A percentile compares a stretch with the other conserved stretches of the same genome.
phyloP scores from a whole-genome alignment of 2,329 filamentous ascomycete species.

The Taxawa tesnikishii region DNA sequence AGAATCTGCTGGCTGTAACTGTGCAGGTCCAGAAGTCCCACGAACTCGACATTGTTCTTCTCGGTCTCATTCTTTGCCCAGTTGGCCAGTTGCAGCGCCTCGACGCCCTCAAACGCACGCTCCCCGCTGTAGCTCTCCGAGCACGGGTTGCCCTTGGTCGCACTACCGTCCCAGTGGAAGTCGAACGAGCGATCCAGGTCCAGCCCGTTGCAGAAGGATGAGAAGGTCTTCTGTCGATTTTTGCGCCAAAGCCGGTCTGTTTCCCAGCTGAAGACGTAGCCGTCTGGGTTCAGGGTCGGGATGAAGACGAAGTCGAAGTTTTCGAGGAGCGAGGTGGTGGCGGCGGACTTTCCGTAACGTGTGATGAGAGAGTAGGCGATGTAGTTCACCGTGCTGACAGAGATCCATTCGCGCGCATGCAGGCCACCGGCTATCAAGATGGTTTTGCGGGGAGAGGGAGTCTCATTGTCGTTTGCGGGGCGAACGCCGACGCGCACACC shows the following conservation, averaged over 20 bases:
- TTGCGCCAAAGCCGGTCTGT: constrained; percentile 91
- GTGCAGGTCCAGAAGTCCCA: constrained; percentile 83
- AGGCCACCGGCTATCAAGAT: constrained; percentile 72
- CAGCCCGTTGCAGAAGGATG: constrained; percentile 74
- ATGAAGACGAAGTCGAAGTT: constrained; percentile 81
- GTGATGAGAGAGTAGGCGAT: constrained; percentile 81
- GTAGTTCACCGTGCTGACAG: constrained; percentile 81
- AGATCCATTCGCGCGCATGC: constrained; percentile 97
- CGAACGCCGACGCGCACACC: constrained; percentile 64
- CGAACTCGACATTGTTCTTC: constrained; percentile 58
- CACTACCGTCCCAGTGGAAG: constrained; percentile 67
- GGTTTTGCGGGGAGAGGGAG: constrained; percentile 49
- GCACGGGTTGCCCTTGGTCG: constrained; percentile 62
- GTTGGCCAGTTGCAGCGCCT: constrained; percentile 60
- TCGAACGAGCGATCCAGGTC: constrained; percentile 83
- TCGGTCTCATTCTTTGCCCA: constrained; percentile 75
- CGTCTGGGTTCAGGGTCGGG: constrained; percentile 84
- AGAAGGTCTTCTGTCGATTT: constrained; percentile 70
- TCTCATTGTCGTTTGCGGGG: constrained; percentile 35
- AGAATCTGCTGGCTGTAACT: constrained; percentile 92
- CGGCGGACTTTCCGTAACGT: constrained; percentile 59
- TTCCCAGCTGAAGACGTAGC: constrained; percentile 89
- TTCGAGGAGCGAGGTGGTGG: constrained; percentile 65
- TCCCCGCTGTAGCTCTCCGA: constrained; percentile 83
- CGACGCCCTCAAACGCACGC: constrained; percentile 68